These are phyloP conservation scores for Alternaria hordeiaustralica DNA, from an alignment of 2,329 filamentous ascomycete species.

Conservation along the genomic window DNA sequence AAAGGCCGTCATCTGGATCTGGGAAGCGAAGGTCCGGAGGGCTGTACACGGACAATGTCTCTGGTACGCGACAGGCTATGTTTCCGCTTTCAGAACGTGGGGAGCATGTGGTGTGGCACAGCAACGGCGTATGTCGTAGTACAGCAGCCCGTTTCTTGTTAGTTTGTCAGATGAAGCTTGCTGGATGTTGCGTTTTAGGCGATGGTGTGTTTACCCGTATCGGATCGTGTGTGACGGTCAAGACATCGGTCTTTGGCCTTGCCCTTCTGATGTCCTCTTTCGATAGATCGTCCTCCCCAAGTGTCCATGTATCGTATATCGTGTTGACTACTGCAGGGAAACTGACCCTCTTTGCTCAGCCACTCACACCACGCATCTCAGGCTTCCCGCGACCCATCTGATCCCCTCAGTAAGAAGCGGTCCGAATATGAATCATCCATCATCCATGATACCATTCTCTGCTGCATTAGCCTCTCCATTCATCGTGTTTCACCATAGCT, in stretches of 20 bases:
- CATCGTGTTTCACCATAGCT: constrained; percentile 1
- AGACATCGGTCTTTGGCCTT: background rate
- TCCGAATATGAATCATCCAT: constrained; percentile 1
- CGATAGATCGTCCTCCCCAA: background rate
- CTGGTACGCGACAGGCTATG: background rate
- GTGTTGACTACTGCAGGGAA: background rate
- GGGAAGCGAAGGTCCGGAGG: background rate
- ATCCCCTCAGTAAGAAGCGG: background rate
- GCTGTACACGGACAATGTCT: background rate
- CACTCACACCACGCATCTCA: background rate
- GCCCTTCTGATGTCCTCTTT: background rate
- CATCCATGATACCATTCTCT: constrained; percentile 1
- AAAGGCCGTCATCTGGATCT: background rate
- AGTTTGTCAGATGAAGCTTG: background rate
- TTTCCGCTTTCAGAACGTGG: constrained; percentile 1
- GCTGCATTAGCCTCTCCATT: background rate
- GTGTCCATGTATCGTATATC: background rate
- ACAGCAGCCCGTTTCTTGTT: background rate
- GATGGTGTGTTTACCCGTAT: background rate
- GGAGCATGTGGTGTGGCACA: constrained; percentile 1
- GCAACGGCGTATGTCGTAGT: background rate
- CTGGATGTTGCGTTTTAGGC: background rate
- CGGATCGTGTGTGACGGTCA: background rate
- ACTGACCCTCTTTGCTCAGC: background rate
- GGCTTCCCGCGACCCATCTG: background rate